Conservation (phyloP, 768 basidiomycete species). For the Mycena chlorophos region DNA sequence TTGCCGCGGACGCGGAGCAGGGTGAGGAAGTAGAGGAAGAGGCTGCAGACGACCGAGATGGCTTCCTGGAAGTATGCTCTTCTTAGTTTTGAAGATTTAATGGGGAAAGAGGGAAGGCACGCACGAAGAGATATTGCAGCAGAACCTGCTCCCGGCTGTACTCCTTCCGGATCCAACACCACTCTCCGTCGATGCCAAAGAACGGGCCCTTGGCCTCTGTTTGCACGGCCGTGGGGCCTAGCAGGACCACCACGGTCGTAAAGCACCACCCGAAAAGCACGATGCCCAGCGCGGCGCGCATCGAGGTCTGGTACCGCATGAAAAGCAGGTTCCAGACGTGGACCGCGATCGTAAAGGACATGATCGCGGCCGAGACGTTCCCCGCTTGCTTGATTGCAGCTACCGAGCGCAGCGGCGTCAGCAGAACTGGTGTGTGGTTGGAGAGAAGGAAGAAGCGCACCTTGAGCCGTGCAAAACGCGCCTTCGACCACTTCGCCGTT, state of each 20-base stretch:
- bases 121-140: conserved; percentile 40
- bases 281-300: conserved; percentile 14
- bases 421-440: not conserved
- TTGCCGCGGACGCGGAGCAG: conserved; percentile 27
- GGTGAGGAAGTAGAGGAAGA: conserved; percentile 23
- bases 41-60: conserved; percentile 17
- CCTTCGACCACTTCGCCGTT: conserved; percentile 4
- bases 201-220: conserved; percentile 31
- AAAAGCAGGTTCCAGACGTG: conserved; percentile 30
- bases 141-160: conserved; percentile 34
- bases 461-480: not conserved
- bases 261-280: conserved; percentile 34
- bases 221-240: conserved; percentile 35
- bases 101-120: conserved; percentile 6
- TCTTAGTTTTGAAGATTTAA: not conserved
- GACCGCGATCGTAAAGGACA: conserved; percentile 23
- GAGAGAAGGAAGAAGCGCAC: not conserved
- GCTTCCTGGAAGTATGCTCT: conserved; percentile 14
- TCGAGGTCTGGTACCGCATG: conserved; percentile 24
- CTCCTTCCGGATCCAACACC: conserved; percentile 42
- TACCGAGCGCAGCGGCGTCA: not conserved
- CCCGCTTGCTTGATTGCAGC: conserved; percentile 40
- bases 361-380: conserved; percentile 38
- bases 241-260: conserved; percentile 27
- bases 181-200: conserved; percentile 39